Evolutionary conservation across 768 basidiomycete species (phyloP).

Genomic region (Suillus lakei): DNA sequence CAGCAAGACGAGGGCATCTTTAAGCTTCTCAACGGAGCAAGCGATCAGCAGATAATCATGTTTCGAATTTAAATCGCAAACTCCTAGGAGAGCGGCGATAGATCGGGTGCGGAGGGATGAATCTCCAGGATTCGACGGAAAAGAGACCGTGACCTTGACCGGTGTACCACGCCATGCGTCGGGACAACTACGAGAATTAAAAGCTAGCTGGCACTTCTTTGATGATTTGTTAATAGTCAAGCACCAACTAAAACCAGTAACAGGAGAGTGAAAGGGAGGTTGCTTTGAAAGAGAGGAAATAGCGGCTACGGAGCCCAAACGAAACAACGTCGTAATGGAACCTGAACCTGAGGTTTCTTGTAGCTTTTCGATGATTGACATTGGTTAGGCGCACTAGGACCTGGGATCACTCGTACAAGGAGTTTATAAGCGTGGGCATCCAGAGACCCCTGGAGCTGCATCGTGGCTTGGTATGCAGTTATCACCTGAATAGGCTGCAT

Average conservation of each 20-base stretch:
- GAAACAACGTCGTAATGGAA: slow-evolving; percentile 5
- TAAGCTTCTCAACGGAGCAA: not conserved
- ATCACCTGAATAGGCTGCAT: not conserved
- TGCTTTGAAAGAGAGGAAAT: not conserved
- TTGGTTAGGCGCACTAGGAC: not conserved
- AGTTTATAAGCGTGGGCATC: not conserved
- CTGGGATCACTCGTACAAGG: not conserved
- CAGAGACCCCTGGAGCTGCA: not conserved
- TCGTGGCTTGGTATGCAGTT: not conserved
- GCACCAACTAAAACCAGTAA: not conserved
- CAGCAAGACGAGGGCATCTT: not conserved
- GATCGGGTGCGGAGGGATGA: not conserved
- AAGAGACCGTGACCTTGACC: not conserved
- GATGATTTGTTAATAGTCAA: not conserved
- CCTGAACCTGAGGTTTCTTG: slow-evolving; percentile 3
- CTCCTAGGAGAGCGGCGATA: not conserved
- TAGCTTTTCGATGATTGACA: not conserved
- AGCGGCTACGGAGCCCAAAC: not conserved
- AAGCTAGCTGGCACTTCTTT: not conserved
- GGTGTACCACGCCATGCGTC: not conserved
- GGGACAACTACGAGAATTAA: not conserved
- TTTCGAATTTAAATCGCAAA: not conserved
- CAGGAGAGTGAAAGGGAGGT: not conserved
- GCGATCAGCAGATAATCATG: not conserved
- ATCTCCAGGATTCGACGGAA: not conserved